Conservation (phyloP, 73 alveolate species). For the Tetrahymena malaccensis region DNA sequence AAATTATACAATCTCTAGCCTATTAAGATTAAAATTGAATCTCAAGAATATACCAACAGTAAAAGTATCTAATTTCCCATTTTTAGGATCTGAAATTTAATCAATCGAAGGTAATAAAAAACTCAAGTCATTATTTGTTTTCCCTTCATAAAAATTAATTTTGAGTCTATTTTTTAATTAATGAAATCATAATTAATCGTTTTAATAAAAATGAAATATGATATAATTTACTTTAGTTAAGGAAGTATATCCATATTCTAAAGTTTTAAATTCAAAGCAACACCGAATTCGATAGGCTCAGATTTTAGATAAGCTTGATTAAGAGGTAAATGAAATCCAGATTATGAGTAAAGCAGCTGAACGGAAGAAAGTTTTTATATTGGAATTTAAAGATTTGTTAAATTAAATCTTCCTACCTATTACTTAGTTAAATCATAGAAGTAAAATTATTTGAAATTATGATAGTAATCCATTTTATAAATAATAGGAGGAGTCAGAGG, state of each 20-base stretch:
- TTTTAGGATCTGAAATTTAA: background rate
- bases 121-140: background rate
- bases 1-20: background rate
- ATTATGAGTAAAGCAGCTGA: background rate
- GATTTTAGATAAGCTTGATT: background rate
- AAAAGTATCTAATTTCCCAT: background rate
- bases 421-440: background rate
- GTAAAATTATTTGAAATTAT: background rate
- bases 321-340: background rate
- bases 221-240: background rate
- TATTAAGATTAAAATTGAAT: background rate
- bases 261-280: background rate
- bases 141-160: background rate
- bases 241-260: background rate
- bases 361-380: background rate
- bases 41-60: background rate
- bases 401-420: background rate
- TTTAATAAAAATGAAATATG: no score
- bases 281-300: background rate
- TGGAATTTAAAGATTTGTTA: background rate
- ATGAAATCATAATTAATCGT: no score
- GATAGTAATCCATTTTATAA: background rate
- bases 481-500: background rate
- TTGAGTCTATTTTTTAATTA: background rate
- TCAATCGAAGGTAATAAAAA: background rate